A percentile compares a stretch with the other conserved stretches of the same genome.
Conservation (phyloP, 2,329 filamentous ascomycete species). For the Sclerotinia subarctica region DNA sequence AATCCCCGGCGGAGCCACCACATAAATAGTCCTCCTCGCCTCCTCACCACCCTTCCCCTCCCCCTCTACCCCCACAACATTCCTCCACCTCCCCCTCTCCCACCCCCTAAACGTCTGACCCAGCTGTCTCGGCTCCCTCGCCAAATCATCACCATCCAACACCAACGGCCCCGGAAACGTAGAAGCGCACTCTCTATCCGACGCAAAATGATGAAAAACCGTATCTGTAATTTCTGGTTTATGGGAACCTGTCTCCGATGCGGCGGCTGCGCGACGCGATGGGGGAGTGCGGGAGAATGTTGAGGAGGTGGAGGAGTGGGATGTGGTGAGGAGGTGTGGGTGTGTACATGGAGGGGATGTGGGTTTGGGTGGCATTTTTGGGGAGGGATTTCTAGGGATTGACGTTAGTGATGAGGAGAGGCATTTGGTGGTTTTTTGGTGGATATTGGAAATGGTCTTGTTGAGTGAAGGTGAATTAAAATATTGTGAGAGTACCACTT, state of each 20-base stretch:
- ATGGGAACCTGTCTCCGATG: slow-evolving; percentile 7
- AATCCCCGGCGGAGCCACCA: slow-evolving; percentile 28
- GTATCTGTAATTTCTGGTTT: not conserved
- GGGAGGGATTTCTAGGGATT: accelerated
- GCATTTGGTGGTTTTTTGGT: too few relatives aligned
- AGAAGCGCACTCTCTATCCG: not conserved
- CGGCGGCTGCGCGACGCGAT: slow-evolving; percentile 19
- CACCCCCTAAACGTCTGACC: slow-evolving; percentile 32
- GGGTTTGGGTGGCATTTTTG: not conserved
- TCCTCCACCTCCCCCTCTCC: slow-evolving; percentile 13
- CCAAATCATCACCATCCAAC: slow-evolving; percentile 32
- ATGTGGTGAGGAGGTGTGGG: not conserved
- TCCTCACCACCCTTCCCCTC: not conserved
- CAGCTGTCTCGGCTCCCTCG: slow-evolving; percentile 25
- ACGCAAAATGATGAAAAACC: not conserved
- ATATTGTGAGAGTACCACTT: too few relatives aligned
- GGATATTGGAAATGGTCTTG: too few relatives aligned
- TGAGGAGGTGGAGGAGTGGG: not conserved
- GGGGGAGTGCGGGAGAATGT: not conserved
- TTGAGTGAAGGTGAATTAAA: too few relatives aligned
- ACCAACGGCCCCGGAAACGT: slow-evolving; percentile 32
- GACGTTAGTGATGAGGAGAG: too few relatives aligned
- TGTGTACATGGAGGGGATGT: not conserved
- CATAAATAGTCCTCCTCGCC: slow-evolving; percentile 28
- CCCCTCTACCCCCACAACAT: too few relatives aligned